Percentiles rank a stretch among this genome's conserved stretches.
Conservation (phyloP, 768 basidiomycete genomes). For the Suillus decipiens region DNA sequence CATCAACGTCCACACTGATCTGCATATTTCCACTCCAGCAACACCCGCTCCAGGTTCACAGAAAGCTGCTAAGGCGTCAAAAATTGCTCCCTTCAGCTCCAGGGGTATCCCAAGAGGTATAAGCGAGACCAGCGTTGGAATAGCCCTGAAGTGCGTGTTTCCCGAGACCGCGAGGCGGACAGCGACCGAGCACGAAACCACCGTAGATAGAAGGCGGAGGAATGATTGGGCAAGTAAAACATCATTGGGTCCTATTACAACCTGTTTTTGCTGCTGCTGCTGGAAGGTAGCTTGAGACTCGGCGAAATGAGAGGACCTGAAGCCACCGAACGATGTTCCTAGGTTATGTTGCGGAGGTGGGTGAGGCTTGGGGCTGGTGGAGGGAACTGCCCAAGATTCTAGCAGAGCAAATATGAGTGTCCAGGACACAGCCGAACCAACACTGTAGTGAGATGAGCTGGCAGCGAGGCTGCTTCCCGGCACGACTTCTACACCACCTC, state of each 20-base stretch:
- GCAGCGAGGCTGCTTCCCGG: slow-evolving; percentile 55
- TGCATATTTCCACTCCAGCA: slow-evolving; percentile 77
- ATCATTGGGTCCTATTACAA: slow-evolving; percentile 64
- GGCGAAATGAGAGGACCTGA: slow-evolving; percentile 25
- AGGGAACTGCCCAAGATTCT: slow-evolving; percentile 70
- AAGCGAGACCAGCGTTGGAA: slow-evolving; percentile 77
- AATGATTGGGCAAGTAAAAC: slow-evolving; percentile 80
- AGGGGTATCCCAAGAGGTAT: slow-evolving; percentile 81
- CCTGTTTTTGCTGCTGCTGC: slow-evolving; percentile 42
- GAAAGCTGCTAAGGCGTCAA: slow-evolving; percentile 80
- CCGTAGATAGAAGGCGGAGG: slow-evolving; percentile 74
- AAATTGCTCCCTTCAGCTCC: slow-evolving; percentile 87
- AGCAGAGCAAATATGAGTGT: slow-evolving; percentile 69
- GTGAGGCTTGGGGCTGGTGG: slow-evolving; percentile 46
- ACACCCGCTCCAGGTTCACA: slow-evolving; percentile 77
- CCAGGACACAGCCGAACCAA: slow-evolving; percentile 75
- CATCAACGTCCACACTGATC: slow-evolving; percentile 81
- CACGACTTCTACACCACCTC: slow-evolving; percentile 70
- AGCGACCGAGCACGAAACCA: slow-evolving; percentile 71
- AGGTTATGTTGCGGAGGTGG: slow-evolving; percentile 46
- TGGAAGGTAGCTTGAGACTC: slow-evolving; percentile 37
- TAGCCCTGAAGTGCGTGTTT: slow-evolving; percentile 77
- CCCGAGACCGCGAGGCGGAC: slow-evolving; percentile 78
- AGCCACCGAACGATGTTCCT: slow-evolving; percentile 30
- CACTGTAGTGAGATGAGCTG: slow-evolving; percentile 44